Base-by-base conservation (phyloP, 352 stramenopile genomes). In the Peronospora tabacina region DNA sequence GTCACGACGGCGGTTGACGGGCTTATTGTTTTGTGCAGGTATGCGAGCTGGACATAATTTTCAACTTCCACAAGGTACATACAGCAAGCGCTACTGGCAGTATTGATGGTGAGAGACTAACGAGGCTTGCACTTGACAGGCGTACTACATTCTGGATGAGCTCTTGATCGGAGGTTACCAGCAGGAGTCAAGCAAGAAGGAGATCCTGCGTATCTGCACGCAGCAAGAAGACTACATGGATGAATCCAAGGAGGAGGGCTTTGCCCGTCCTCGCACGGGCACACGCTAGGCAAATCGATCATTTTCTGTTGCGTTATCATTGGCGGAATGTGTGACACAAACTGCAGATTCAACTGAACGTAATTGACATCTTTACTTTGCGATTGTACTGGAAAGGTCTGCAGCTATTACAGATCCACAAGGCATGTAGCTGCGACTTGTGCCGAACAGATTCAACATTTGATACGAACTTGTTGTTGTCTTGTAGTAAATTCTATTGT, bases 131-230 rank as follows among this genome's bases (percentile, higher is more conserved):
- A 16, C n/a, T 6, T 30, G 19, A 15, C 13, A 85, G 75, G 97
- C 97, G 15, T 99, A 99, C 72, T 98, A 97, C 67, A 98, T 99
- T 67, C 78, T 99, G 41, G 97, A 99, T 75, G 97, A 99, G 78
- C 88, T 99, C 43, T 97, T 99, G 66, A 90, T 99, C 51, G 96
- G 94, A 43, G 97, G 97, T 33, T 89, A 98, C 60, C 87, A 99
- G 55, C 82, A 98, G 70, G 95, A 99, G 72, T 86, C 88, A 41
- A 95, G 80, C 67, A 97, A 97, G 75, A 87, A 89, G 50, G 88
- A 96, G 52, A 80, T 95, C 33, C 61, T 96, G 41, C 81, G 85
- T 50, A 86, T 95, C 56, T 87, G 75, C 68, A 90, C 79, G 37
- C 73, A 86, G 48, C 85, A 95, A 62, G 85, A 95, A 58, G 85